Conservation (phyloP, 176 grass and related monocot species). For the Ananas comosus region DNA sequence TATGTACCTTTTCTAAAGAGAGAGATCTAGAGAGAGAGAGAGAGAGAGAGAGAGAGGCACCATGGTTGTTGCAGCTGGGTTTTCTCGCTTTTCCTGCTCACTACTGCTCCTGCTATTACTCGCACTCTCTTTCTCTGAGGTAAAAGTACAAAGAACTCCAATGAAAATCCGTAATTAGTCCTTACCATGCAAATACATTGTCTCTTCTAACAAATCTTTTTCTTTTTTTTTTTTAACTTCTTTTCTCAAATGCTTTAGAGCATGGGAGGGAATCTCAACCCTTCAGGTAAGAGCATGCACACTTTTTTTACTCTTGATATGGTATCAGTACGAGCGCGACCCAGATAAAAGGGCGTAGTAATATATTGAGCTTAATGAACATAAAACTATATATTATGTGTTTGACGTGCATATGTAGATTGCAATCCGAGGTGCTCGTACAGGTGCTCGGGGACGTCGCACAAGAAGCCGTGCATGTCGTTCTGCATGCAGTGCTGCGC, state of each 20-base stretch:
- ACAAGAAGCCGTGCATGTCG: constrained; percentile 46
- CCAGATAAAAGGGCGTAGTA: no score
- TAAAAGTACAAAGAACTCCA: not conserved
- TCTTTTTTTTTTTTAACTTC: not conserved
- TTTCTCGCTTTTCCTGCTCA: not conserved
- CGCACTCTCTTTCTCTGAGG: not conserved
- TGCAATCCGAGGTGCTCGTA: constrained; percentile 26
- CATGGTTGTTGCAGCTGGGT: not conserved
- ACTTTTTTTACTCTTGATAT: not conserved
- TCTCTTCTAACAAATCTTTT: not conserved
- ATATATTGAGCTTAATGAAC: no score
- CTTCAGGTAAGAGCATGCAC: not conserved
- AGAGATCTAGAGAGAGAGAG: not conserved
- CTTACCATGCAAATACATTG: not conserved
- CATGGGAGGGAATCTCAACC: not conserved
- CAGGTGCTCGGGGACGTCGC: constrained; percentile 37
- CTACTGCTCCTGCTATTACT: not conserved
- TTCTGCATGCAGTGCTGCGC: constrained; percentile 60
- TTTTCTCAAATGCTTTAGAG: not conserved
- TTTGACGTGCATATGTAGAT: not conserved
- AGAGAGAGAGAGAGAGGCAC: not conserved
- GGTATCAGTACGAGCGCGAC: not conserved
- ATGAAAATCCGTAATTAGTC: not conserved
- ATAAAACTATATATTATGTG: not conserved
- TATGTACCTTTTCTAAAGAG: not conserved